Evolutionary conservation across 148 eudicot species (phyloP).

Genomic region (Dianthus caryophyllus): DNA sequence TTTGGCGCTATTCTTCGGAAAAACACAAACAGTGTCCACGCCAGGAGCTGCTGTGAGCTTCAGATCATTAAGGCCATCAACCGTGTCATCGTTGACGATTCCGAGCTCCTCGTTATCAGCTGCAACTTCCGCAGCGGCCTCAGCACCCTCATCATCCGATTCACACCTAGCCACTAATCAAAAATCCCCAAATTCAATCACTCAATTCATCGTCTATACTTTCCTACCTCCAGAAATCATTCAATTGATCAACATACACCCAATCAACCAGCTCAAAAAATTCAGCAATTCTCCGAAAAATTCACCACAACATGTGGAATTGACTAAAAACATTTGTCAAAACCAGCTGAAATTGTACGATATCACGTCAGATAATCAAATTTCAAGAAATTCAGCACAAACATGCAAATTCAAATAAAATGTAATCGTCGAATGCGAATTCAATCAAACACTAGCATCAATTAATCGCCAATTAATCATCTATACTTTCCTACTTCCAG

Average conservation of each 20-base stretch:
- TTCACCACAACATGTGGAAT: too few relatives aligned
- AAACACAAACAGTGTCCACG: constrained; percentile 71
- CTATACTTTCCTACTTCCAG: neutral
- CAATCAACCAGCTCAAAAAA: neutral
- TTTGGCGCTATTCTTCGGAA: constrained; percentile 74
- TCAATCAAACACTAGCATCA: too few relatives aligned
- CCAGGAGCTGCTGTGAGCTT: constrained; percentile 65
- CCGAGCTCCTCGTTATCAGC: constrained; percentile 59
- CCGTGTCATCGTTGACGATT: constrained; percentile 58
- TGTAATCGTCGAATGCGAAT: too few relatives aligned
- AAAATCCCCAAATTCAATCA: neutral
- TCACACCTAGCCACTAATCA: constrained; percentile 64
- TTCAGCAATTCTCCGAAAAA: too few relatives aligned
- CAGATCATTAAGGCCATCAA: constrained; percentile 37
- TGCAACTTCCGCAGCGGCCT: constrained; percentile 34
- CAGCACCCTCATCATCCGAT: constrained; percentile 36
- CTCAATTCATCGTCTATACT: neutral
- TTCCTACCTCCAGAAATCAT: too few relatives aligned
- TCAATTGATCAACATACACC: neutral
- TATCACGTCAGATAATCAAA: too few relatives aligned
- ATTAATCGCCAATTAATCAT: too few relatives aligned
- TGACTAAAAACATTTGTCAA: too few relatives aligned
- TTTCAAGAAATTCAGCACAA: too few relatives aligned
- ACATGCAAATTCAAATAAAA: too few relatives aligned
- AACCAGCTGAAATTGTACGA: too few relatives aligned